These are phyloP conservation scores for Podospora australis DNA, from an alignment of 495 filamentous ascomycete species.

Conservation along the genomic window DNA sequence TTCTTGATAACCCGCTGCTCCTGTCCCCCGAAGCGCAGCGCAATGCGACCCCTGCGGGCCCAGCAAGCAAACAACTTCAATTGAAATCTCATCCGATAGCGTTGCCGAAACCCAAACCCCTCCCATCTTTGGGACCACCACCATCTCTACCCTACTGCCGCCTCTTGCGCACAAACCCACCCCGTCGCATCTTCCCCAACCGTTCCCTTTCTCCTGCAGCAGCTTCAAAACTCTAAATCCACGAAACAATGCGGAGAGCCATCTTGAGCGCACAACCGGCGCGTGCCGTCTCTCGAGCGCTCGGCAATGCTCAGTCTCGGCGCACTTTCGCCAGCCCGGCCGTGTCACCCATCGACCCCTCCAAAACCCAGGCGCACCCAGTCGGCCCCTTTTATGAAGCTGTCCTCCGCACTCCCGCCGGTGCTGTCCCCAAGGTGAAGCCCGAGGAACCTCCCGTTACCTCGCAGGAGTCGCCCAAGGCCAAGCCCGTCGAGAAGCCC, in stretches of 20 bases:
- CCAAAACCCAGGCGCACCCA: constrained; percentile 28
- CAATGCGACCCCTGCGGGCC: background rate
- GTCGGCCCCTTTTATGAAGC: constrained; percentile 39
- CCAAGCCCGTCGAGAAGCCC: constrained; percentile 16
- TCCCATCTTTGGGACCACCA: background rate
- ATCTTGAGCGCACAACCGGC: constrained; percentile 19
- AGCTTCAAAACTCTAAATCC: background rate
- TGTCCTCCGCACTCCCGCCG: constrained; percentile 35
- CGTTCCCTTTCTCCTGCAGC: background rate
- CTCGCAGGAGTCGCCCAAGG: constrained; percentile 8
- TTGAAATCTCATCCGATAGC: constrained; percentile 7
- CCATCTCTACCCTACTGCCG: no score
- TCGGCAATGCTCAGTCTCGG: constrained; percentile 15
- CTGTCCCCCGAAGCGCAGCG: background rate
- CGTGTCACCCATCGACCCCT: constrained; percentile 14
- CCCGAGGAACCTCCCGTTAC: constrained; percentile 22
- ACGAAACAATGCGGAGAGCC: constrained; percentile 20
- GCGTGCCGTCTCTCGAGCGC: constrained; percentile 17
- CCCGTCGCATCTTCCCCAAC: constrained; percentile 2
- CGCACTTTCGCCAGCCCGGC: constrained; percentile 20
- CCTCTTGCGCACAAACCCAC: background rate
- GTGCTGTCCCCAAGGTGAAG: constrained; percentile 23
- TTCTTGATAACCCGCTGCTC: constrained; percentile 7
- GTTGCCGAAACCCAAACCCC: background rate
- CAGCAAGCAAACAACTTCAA: constrained; percentile 7